Evolutionary conservation across 2,329 filamentous ascomycete species (phyloP).

Genomic region (Colletotrichum coccodes): DNA sequence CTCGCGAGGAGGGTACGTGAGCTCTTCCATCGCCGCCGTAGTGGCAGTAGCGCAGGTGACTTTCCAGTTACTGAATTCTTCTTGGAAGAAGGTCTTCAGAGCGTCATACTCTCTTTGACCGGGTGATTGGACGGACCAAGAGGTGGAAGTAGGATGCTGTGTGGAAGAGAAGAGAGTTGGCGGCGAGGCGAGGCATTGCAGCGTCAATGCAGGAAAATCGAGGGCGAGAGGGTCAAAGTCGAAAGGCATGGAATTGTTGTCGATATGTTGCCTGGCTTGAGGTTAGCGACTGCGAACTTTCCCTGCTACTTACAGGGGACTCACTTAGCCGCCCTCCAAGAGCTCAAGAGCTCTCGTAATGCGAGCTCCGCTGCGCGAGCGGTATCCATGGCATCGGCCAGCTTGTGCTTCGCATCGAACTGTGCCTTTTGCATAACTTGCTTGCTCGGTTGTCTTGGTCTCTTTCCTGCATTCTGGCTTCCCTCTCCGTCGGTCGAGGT

Average conservation of each 20-base stretch:
- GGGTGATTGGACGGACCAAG: conserved; percentile 84
- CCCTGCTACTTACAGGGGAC: conserved; percentile 40
- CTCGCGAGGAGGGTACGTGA: conserved; percentile 56
- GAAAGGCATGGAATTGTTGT: conserved; percentile 67
- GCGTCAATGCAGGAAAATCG: conserved; percentile 85
- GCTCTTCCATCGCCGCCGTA: conserved; percentile 60
- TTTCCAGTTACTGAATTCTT: conserved; percentile 75
- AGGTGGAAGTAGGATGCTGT: conserved; percentile 80
- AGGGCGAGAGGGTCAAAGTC: conserved; percentile 88
- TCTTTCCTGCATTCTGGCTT: conserved; percentile 47
- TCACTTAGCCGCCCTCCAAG: conserved; percentile 85
- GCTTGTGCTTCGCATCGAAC: conserved; percentile 70
- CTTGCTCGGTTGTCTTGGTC: conserved; percentile 57
- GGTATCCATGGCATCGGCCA: conserved; percentile 80
- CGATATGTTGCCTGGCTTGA: conserved; percentile 60
- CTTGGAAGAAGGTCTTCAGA: conserved; percentile 72
- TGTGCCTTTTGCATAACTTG: conserved; percentile 68
- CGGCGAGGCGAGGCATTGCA: conserved; percentile 83
- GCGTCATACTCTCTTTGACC: conserved; percentile 79
- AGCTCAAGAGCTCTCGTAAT: conserved; percentile 82
- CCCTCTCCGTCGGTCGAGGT: conserved; percentile 38
- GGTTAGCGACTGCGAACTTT: conserved; percentile 8
- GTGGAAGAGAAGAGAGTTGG: conserved; percentile 85
- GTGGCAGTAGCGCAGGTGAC: conserved; percentile 61
- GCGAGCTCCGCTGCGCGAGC: conserved; percentile 86